These are phyloP conservation scores for Globisporangium lucens DNA, from an alignment of 352 stramenopile species.

Conservation along the genomic window DNA sequence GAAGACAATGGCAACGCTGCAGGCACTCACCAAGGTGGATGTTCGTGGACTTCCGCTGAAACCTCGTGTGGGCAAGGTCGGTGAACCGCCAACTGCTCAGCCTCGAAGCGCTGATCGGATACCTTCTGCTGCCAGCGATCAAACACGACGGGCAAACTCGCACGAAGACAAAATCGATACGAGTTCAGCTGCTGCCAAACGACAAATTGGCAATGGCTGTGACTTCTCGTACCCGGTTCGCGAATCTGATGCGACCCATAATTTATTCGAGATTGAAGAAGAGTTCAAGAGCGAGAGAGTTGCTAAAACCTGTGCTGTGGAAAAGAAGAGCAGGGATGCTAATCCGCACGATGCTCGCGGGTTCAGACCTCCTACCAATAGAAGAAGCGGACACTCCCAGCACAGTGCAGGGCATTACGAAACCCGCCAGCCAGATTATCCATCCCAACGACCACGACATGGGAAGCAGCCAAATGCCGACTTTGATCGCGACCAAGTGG, in stretches of 20 bases:
- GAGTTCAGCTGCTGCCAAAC: background rate
- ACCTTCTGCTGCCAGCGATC: background rate
- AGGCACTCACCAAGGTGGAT: conserved; percentile 14
- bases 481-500: conserved; percentile 7
- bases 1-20: conserved; percentile 13
- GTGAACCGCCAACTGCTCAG: background rate
- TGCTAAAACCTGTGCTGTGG: background rate
- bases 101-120: background rate
- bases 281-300: background rate
- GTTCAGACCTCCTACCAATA: background rate
- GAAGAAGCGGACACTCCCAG: background rate
- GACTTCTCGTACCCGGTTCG: conserved; percentile 1
- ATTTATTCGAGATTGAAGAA: background rate
- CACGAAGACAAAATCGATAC: background rate
- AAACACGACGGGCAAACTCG: background rate
- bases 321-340: background rate
- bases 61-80: background rate
- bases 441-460: background rate
- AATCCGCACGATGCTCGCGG: background rate
- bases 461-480: conserved; percentile 1
- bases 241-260: background rate
- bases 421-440: conserved; percentile 1
- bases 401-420: conserved; percentile 2
- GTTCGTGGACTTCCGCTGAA: conserved; percentile 17
- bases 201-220: background rate